Conservation (phyloP, 1,284 basidiomycete genomes). For the Fomitiporia mediterranea region DNA sequence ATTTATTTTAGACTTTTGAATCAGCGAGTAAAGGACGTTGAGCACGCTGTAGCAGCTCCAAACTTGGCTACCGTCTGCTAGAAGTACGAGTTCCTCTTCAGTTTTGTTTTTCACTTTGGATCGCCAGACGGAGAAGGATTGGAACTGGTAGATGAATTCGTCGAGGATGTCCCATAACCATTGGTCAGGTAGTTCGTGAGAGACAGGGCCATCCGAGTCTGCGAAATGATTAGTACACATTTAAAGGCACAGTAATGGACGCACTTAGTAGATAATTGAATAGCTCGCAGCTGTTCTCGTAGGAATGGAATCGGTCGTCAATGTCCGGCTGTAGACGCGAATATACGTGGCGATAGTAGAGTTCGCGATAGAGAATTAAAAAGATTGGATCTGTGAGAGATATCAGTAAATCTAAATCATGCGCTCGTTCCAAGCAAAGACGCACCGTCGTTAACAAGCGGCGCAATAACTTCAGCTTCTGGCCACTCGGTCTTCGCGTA, state of each 20-base stretch:
- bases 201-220: conserved; percentile 93
- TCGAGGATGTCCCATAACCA: conserved; percentile 99
- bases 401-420: not conserved
- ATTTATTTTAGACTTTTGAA: conserved; percentile 95
- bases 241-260: conserved; percentile 22
- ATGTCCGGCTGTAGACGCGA: conserved; percentile 92
- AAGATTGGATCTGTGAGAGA: conserved; percentile 76
- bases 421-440: not conserved
- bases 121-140: conserved; percentile 91
- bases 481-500: conserved; percentile 96
- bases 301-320: conserved; percentile 97
- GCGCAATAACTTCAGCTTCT: conserved; percentile 92
- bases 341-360: conserved; percentile 94
- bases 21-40: conserved; percentile 96
- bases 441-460: conserved; percentile 85
- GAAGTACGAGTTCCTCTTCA: conserved; percentile 83
- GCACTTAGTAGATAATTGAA: conserved; percentile 90
- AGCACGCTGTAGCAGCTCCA: conserved; percentile 98
- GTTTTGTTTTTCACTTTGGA: conserved; percentile 82
- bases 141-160: conserved; percentile 99
- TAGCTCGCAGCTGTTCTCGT: conserved; percentile 98
- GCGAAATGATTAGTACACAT: conserved; percentile 10
- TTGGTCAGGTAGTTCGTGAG: conserved; percentile 90
- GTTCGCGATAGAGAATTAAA: conserved; percentile 92
- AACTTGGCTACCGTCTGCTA: conserved; percentile 78